phyloP scores from a whole-genome alignment of 164 flowering plant genomes.

The Vitis cinerea region DNA sequence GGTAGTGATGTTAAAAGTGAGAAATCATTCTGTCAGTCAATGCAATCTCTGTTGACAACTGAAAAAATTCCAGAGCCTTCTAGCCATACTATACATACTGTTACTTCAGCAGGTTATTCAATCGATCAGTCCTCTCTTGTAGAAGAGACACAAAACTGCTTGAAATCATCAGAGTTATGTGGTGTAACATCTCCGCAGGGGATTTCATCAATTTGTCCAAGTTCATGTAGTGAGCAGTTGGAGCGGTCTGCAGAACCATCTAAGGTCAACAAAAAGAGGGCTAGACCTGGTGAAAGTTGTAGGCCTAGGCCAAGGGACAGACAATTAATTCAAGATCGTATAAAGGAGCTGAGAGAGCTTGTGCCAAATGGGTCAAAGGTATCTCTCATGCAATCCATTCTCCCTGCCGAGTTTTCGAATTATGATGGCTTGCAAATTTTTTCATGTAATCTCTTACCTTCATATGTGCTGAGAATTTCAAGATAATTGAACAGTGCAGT shows the following conservation, averaged over 20 bases:
- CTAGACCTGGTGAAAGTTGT: conserved; percentile 70
- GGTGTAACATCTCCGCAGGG: conserved; percentile 35
- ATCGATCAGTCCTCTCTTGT: conserved; percentile 24
- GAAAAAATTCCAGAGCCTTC: conserved; percentile 40
- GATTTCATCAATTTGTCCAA: conserved; percentile 47
- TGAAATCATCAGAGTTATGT: conserved; percentile 41
- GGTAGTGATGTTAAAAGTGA: conserved; percentile 33
- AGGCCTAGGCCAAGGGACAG: conserved; percentile 87
- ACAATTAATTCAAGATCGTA: conserved; percentile 84
- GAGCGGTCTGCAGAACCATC: conserved; percentile 40
- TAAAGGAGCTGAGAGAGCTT: conserved; percentile 79
- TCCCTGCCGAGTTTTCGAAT: background rate
- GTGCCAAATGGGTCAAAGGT: conserved; percentile 74
- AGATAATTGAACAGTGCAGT: conserved; percentile 61
- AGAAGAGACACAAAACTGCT: conserved; percentile 28
- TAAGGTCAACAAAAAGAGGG: conserved; percentile 59
- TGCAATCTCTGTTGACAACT: conserved; percentile 42
- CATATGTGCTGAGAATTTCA: conserved; percentile 16
- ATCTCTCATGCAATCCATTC: background rate
- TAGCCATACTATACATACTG: conserved; percentile 23
- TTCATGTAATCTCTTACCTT: background rate
- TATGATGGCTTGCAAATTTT: background rate
- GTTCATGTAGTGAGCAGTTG: conserved; percentile 48
- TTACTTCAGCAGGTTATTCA: conserved; percentile 34
- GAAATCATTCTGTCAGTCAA: conserved; percentile 33